Evolutionary conservation across 1,139 yeast species (phyloP).

Genomic region (Geotrichum carabidarum): DNA sequence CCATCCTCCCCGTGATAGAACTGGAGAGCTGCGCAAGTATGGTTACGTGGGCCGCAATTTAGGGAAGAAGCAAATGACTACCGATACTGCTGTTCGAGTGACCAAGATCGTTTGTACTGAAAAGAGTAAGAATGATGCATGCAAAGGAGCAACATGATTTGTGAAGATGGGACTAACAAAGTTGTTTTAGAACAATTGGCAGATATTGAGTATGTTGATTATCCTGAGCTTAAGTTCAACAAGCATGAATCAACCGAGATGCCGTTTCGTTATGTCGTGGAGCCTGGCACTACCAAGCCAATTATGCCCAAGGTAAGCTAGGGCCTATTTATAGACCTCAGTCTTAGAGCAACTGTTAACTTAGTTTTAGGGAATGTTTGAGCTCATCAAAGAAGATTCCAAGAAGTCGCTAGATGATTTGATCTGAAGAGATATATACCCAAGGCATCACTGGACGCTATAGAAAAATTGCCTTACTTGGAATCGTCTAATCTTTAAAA

Average conservation of each 20-base stretch:
- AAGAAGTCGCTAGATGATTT: slow-evolving; percentile 36
- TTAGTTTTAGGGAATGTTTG: slow-evolving; percentile 64
- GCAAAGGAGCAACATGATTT: no score
- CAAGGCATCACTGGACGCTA: no score
- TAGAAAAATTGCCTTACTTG: no score
- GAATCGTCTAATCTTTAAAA: no score
- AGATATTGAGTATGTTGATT: slow-evolving; percentile 76
- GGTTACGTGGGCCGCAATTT: slow-evolving; percentile 79
- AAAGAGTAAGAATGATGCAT: slow-evolving; percentile 32
- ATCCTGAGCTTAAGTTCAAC: slow-evolving; percentile 86
- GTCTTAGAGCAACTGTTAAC: neutral
- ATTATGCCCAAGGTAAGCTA: slow-evolving; percentile 58
- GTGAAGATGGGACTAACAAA: neutral
- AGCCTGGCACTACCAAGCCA: slow-evolving; percentile 54
- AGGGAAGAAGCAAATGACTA: slow-evolving; percentile 90
- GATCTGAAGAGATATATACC: slow-evolving; percentile 22
- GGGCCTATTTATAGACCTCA: neutral
- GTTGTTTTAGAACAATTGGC: slow-evolving; percentile 44
- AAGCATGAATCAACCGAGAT: slow-evolving; percentile 90
- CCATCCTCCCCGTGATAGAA: slow-evolving; percentile 94
- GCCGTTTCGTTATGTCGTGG: slow-evolving; percentile 89
- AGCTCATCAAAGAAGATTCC: slow-evolving; percentile 77
- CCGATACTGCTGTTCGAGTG: slow-evolving; percentile 93
- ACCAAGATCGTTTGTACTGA: slow-evolving; percentile 70
- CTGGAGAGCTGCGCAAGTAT: slow-evolving; percentile 80